These are phyloP conservation scores for Pluteus cervinus DNA, from an alignment of 768 basidiomycete species.

Conservation along the genomic window DNA sequence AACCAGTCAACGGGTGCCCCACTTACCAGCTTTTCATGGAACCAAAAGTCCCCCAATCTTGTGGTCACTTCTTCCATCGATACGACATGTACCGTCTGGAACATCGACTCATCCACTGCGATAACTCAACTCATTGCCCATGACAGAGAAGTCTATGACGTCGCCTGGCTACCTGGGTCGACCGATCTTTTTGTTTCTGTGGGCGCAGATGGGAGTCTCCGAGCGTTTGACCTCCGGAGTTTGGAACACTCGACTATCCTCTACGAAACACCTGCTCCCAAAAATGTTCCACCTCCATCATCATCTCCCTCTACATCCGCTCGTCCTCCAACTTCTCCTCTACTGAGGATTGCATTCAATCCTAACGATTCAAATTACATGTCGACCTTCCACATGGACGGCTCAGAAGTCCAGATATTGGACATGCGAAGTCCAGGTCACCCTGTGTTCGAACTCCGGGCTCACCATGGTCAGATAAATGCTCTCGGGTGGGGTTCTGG, in stretches of 20 bases:
- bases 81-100: constrained; percentile 99
- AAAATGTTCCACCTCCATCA: constrained; percentile 55
- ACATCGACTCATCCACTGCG: constrained; percentile 88
- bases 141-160: constrained; percentile 94
- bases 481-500: constrained; percentile 88
- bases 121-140: constrained; percentile 97
- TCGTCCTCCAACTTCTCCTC: constrained; percentile 71
- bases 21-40: constrained; percentile 97
- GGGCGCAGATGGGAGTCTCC: constrained; percentile 92
- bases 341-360: constrained; percentile 87
- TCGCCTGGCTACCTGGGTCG: constrained; percentile 95
- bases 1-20: constrained; percentile 81
- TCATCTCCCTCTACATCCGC: constrained; percentile 52
- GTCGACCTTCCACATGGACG: constrained; percentile 96
- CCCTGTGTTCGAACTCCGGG: constrained; percentile 87
- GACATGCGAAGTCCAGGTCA: constrained; percentile 97
- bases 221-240: constrained; percentile 94
- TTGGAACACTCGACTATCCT: constrained; percentile 98
- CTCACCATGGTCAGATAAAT: constrained; percentile 77
- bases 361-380: constrained; percentile 92
- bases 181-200: constrained; percentile 98
- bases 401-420: constrained; percentile 82
- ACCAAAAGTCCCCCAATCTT: constrained; percentile 82
- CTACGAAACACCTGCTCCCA: constrained; percentile 87
- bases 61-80: constrained; percentile 98